Evolutionary conservation across 73 alveolate genomes (phyloP), one percentile per base, ranked within the genome.

Genomic region (Blepharisma japonicum): DNA sequence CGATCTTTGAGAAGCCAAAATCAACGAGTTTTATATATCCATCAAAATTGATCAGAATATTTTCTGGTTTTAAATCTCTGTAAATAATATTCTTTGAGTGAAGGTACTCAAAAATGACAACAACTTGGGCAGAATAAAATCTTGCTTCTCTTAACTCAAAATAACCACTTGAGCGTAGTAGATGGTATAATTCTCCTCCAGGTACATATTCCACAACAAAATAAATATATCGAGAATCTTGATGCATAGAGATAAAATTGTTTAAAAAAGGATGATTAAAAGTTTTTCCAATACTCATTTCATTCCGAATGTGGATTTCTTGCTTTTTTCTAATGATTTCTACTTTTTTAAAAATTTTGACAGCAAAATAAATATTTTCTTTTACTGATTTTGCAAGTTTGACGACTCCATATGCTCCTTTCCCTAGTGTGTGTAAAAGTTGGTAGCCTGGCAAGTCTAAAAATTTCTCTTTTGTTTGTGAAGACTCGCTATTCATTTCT

Each of bases 1-100:
- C 97, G 4, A 94, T 91, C 68, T 94, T 94, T 0, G 99, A 98
- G 81, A 95, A 93, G 51, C 99, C 99, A 85, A 95, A 95, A 85
- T 95, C 99, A 23, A 95, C 91, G 81, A 95, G 89, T 74, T 93
- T 95, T 46, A 92, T 82, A 86, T 91, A 95, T 21, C 99, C 98
- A 79, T 88, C 94, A 86, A 89, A 94, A 77, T 91, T 95, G 53
- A 95, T 93, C 77, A 95, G 81, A 79, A 95, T 87, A 68, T 95
- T 95, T 86, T 95, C 98, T 20, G 99, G 99, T 68, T 93, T 93
- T 39, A 89, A 74, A 61, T 91, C 95, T 71, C 96, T 71, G 61
- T 90, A 87, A 54, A 90, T 87, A 7, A 90, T 89, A 71, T 90
- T 89, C 83, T 88, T 83, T 46, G 85, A 53, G 77, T 88, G 95